A percentile compares a stretch with the other conserved stretches of the same genome.
These are phyloP conservation scores for Ophiostoma piceae DNA, from an alignment of 2,329 filamentous ascomycete species.

Conservation along the genomic window DNA sequence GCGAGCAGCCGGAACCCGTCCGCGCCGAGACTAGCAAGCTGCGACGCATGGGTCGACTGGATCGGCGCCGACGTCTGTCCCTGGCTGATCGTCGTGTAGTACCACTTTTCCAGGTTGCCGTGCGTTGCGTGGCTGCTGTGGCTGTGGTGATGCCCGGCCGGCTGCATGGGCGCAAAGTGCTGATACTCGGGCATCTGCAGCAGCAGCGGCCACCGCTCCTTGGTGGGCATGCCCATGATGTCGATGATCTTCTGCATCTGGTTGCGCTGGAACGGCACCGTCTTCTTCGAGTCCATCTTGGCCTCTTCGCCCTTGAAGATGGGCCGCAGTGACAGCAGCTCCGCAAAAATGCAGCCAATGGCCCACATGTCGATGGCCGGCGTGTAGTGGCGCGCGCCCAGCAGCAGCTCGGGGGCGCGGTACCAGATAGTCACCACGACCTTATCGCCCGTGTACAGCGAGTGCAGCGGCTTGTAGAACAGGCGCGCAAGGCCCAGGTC, in stretches of 20 bases:
- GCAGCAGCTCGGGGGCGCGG: conserved; percentile 84
- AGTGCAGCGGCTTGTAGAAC: conserved; percentile 89
- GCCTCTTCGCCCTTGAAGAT: conserved; percentile 99
- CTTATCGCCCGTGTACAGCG: conserved; percentile 89
- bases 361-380: conserved; percentile 97
- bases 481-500: conserved; percentile 87
- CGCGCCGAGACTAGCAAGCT: conserved; percentile 57
- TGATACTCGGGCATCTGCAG: conserved; percentile 79
- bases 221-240: conserved; percentile 84
- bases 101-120: conserved; percentile 69
- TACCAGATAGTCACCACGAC: conserved; percentile 99
- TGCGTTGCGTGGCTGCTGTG: conserved; percentile 5
- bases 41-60: conserved; percentile 41
- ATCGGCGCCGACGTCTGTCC: conserved; percentile 39
- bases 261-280: conserved; percentile 92
- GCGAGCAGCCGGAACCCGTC: conserved; percentile 81
- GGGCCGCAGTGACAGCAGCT: conserved; percentile 79
- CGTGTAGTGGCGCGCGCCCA: conserved; percentile 93
- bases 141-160: conserved; percentile 34
- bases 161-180: conserved; percentile 58
- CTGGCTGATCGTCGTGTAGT: conserved; percentile 63
- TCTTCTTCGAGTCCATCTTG: conserved; percentile 98
- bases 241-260: conserved; percentile 99
- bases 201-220: conserved; percentile 82
- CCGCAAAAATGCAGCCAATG: conserved; percentile 94